Evolutionary conservation across 140 eudicot genomes (phyloP).

Genomic region (Oenanthe javanica): DNA sequence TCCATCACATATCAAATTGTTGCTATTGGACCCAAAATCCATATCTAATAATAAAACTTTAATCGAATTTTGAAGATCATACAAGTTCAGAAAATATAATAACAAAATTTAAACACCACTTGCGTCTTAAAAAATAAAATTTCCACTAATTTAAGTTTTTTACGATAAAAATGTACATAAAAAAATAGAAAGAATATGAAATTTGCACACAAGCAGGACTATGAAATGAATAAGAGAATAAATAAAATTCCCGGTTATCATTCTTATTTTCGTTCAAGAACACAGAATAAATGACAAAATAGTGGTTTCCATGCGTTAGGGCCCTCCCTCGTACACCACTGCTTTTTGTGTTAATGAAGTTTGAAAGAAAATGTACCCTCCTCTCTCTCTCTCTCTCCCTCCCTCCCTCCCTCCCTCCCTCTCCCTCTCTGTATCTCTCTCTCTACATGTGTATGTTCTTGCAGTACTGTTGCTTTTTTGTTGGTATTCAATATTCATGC

Average conservation of each 20-base stretch:
- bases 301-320: conserved; percentile 11
- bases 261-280: background rate
- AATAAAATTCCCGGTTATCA: background rate
- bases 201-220: background rate
- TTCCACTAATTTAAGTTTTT: no score
- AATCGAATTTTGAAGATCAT: no score
- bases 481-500: no score
- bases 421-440: background rate
- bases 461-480: background rate
- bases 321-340: conserved; percentile 4
- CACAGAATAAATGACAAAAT: conserved; percentile 6
- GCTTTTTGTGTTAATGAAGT: background rate
- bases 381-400: background rate
- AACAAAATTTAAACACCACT: no score
- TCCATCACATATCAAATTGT: no score
- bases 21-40: no score
- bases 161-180: no score
- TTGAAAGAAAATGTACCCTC: background rate
- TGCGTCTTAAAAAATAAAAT: no score
- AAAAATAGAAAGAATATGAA: background rate
- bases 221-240: background rate
- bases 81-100: no score
- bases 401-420: background rate
- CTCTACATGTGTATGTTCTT: conserved; percentile 1
- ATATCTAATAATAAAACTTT: no score